Conservation (phyloP, 164 flowering plant species). For the Dillenia turbinata region DNA sequence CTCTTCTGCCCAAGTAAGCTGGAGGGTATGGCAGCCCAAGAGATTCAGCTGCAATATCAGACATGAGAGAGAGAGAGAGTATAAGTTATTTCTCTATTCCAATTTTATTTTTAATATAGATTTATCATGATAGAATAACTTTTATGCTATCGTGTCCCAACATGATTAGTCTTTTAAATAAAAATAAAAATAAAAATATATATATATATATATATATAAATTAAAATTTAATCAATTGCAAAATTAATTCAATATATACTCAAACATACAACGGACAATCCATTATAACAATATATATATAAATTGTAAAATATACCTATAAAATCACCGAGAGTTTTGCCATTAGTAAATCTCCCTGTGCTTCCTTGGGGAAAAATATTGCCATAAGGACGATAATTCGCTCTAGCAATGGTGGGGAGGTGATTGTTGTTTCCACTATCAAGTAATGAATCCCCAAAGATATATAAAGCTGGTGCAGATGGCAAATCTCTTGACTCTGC, state of each 20-base stretch:
- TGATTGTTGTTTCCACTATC: conserved; percentile 52
- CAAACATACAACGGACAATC: not conserved
- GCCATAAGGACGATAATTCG: conserved; percentile 46
- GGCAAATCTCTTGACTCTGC: conserved; percentile 4
- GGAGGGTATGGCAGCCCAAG: conserved; percentile 49
- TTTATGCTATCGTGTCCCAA: no score
- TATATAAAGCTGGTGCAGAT: conserved; percentile 35
- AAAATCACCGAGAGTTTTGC: conserved; percentile 44
- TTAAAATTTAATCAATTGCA: not conserved
- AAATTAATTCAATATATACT: no score
- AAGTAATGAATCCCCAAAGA: conserved; percentile 44
- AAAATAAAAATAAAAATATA: not conserved
- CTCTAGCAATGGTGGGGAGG: conserved; percentile 35
- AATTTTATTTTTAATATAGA: no score
- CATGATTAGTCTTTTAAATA: no score
- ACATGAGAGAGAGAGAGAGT: no score
- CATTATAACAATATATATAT: no score
- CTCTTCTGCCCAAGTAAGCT: conserved; percentile 18
- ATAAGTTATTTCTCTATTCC: no score
- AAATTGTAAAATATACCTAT: conserved; percentile 22
- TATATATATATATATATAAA: not conserved
- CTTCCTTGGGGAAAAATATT: conserved; percentile 26
- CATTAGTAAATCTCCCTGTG: conserved; percentile 63
- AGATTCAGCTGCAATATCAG: conserved; percentile 34
- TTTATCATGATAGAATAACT: no score